Evolutionary conservation across 1,284 basidiomycete genomes (phyloP).

Genomic region (Retiboletus fuscus): DNA sequence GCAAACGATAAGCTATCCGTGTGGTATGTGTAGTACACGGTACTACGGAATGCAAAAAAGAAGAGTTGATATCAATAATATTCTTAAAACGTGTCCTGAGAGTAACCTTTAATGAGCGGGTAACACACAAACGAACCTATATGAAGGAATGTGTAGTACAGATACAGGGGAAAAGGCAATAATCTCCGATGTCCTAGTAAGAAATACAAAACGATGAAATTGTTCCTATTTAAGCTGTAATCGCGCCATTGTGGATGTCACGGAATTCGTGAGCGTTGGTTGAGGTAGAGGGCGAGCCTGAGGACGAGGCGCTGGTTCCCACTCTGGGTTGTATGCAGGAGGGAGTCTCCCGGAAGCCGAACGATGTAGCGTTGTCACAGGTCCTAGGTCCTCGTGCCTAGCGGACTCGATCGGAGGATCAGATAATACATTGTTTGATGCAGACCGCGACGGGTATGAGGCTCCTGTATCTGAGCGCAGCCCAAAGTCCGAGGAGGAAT

Average conservation of each 20-base stretch:
- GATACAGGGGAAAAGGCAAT: background rate
- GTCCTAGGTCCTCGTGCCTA: constrained; percentile 27
- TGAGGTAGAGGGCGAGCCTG: constrained; percentile 12
- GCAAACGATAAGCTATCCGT: no score
- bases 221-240: background rate
- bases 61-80: no score
- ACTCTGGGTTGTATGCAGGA: constrained; percentile 32
- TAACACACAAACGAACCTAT: no score
- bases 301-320: constrained; percentile 5
- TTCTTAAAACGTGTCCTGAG: no score
- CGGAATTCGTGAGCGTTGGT: background rate
- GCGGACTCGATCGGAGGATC: background rate
- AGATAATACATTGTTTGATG: background rate
- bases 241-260: background rate
- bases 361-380: background rate
- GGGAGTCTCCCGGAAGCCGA: constrained; percentile 26
- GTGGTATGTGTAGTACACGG: no score
- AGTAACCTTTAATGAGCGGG: no score
- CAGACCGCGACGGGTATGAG: constrained; percentile 2
- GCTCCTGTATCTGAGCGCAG: background rate
- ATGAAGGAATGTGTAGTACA: no score
- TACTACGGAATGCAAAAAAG: no score
- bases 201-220: background rate
- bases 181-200: background rate
- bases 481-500: constrained; percentile 1